Conservation (phyloP, 2,329 filamentous ascomycete species). For the Pestalotiopsis sp. region DNA sequence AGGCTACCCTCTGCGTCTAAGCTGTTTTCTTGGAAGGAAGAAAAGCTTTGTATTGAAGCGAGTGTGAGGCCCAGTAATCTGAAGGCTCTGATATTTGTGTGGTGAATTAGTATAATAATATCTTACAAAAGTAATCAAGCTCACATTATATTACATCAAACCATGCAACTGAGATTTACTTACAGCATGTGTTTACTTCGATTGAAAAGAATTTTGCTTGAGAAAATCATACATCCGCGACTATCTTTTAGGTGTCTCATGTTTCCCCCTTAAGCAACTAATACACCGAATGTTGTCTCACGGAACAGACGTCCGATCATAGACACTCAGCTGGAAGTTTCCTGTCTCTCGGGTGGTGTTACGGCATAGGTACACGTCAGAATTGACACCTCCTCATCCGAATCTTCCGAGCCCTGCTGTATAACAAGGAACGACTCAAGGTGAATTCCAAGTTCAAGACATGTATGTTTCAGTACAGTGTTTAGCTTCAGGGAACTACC, state of each 20-base stretch:
- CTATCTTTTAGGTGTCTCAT: no score
- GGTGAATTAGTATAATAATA: background rate
- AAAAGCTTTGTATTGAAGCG: background rate
- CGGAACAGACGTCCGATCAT: background rate
- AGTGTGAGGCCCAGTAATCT: background rate
- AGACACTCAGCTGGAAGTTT: background rate
- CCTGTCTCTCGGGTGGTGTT: background rate
- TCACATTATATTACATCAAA: background rate
- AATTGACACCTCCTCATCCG: no score
- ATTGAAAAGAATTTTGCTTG: no score
- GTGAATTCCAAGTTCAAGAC: no score
- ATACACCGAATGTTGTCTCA: background rate
- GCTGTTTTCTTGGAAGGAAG: background rate
- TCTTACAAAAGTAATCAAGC: background rate
- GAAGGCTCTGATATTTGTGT: background rate
- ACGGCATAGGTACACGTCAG: background rate
- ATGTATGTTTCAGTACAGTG: no score
- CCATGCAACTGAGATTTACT: background rate
- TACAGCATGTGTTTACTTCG: background rate
- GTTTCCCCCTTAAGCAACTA: background rate
- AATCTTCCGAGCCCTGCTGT: no score
- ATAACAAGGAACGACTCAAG: no score
- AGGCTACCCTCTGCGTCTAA: slow-evolving; percentile 31
- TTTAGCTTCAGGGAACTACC: no score
- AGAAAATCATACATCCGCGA: no score